Base-by-base conservation (phyloP, 306 rosid species). In the Quercus suber region DNA sequence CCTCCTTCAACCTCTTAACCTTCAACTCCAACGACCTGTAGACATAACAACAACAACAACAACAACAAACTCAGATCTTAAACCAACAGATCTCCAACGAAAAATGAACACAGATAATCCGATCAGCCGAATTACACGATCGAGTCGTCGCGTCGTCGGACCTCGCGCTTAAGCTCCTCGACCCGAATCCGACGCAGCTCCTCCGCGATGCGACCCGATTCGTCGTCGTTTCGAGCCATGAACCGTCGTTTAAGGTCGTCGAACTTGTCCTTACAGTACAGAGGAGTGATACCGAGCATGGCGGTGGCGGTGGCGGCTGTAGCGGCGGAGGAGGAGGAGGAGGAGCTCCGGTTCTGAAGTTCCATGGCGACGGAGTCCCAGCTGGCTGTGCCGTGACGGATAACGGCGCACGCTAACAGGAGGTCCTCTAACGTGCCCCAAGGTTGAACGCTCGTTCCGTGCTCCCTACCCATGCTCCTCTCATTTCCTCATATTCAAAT, bases 341-440 rank as follows among this genome's bases (percentile, higher is more conserved):
- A 51, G 55, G 84, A 69, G 78, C 57, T n/a, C 5, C 89, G 76
- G 37, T 55, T 70, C 25, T 73, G 80, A 30, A 88, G 59, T 59
- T 86, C 92, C 69, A 60, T 49, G 69, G 88, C 86, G 80, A 88
- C 68, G 83, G 88, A 83, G 37, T 88, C 88, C 92, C 92, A 88
- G 69, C 75, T 57, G 28, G 59, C 31, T 72, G 88, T 72, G 30
- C 89, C 88, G 79, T 86, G 88, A 28, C 86, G 89, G 75, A 73
- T 77, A 4, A 88, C 92, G 79, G 89, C 92, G 87, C 63, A 84
- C 20, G 86, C 89, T 7, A 88, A 82, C 82, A 88, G 69, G n/a
- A 88, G 89, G 71, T 86, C 92, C 85, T 84, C 87, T 65, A 82
- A 78, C 82, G 89, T 88, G 61, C 88, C 87, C 92, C 92, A 88